A percentile compares a stretch with the other conserved stretches of the same genome.
Conservation (phyloP, 2,329 filamentous ascomycete genomes). For the Pseudogymnoascus sp. region DNA sequence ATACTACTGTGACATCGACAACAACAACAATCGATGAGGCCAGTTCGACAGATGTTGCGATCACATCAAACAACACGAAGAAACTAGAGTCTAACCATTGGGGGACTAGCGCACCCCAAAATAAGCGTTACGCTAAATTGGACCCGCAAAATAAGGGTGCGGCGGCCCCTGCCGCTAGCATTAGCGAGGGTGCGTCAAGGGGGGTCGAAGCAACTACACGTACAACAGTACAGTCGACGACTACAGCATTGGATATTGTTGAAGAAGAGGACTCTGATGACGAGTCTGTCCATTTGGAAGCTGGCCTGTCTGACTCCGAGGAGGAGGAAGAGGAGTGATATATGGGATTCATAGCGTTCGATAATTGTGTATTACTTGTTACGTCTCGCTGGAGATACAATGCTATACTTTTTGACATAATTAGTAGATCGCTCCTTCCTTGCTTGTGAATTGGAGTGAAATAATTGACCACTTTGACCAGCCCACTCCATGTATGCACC, state of each 20-base stretch:
- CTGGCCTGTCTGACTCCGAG: slow-evolving; percentile 39
- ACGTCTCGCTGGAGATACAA: neutral
- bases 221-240: slow-evolving; percentile 10
- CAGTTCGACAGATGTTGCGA: neutral
- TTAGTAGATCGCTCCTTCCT: neutral
- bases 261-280: slow-evolving; percentile 37
- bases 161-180: neutral
- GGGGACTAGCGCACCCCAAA: slow-evolving; percentile 17
- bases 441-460: neutral
- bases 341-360: neutral
- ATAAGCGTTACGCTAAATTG: slow-evolving; percentile 14
- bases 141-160: slow-evolving; percentile 10
- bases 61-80: neutral
- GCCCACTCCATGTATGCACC: neutral
- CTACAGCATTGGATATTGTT: slow-evolving; percentile 14
- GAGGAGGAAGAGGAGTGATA: slow-evolving; percentile 32
- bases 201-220: neutral
- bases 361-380: neutral
- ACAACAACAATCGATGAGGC: neutral
- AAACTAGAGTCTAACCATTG: neutral
- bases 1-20: neutral
- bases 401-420: slow-evolving; percentile 8
- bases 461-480: neutral
- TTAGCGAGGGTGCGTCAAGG: slow-evolving; percentile 12
- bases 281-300: slow-evolving; percentile 39